phyloP scores from a whole-genome alignment of 306 rosid genomes.

The Citrullus colocynthis region DNA sequence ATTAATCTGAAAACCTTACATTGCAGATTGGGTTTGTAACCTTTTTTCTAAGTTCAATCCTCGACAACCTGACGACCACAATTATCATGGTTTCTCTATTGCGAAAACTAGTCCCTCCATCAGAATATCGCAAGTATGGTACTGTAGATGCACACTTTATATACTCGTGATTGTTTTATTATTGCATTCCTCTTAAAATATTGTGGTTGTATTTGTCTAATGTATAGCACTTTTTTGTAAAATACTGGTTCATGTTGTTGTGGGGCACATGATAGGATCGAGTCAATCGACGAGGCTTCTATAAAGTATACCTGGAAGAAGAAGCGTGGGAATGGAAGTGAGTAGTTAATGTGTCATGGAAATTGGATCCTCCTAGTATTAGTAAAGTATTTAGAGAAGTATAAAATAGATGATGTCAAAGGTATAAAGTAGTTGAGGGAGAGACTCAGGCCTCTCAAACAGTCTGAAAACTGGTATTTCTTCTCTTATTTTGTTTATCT shows the following conservation, averaged over 20 bases:
- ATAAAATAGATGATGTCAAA: not conserved
- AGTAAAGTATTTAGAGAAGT: not conserved
- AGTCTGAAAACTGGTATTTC: not conserved
- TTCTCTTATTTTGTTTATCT: not conserved
- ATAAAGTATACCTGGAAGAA: not conserved
- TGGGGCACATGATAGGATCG: not conserved
- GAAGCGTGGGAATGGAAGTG: not conserved
- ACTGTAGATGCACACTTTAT: not conserved
- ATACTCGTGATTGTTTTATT: not conserved
- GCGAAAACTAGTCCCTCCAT: constrained; percentile 80
- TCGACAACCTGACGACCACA: constrained; percentile 93
- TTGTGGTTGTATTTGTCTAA: not conserved
- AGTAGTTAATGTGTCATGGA: not conserved
- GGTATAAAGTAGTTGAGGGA: not conserved
- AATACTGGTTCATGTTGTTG: not conserved
- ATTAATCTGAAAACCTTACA: constrained; percentile 8
- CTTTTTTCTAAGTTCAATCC: constrained; percentile 74
- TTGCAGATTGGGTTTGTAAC: constrained; percentile 80
- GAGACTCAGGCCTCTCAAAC: not conserved
- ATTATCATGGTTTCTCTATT: constrained; percentile 88
- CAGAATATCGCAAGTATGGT: constrained; percentile 81
- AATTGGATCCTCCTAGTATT: not conserved
- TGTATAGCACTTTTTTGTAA: not conserved
- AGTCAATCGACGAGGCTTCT: not conserved
- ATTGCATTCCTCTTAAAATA: not conserved